Percentiles rank a stretch among this genome's conserved stretches.
phyloP scores from a whole-genome alignment of 2,329 filamentous ascomycete species.

The Talaromyces islandicus region DNA sequence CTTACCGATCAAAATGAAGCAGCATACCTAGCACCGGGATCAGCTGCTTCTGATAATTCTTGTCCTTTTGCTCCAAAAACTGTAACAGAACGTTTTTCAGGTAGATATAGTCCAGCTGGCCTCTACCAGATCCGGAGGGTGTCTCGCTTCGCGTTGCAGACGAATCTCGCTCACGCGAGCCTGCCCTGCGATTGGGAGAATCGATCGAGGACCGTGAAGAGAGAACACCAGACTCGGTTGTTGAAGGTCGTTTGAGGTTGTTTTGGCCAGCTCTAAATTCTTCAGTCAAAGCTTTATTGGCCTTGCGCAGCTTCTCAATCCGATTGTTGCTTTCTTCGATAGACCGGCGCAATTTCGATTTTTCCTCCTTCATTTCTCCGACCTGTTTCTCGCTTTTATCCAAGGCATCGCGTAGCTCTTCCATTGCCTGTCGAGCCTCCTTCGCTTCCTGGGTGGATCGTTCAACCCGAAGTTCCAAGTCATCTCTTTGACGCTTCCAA shows the following conservation, averaged over 20 bases:
- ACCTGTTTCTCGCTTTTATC: conserved; percentile 84
- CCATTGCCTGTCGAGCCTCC: conserved; percentile 71
- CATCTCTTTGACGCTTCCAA: conserved; percentile 66
- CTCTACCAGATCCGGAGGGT: conserved; percentile 23
- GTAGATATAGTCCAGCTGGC: conserved; percentile 55
- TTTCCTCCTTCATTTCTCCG: conserved; percentile 76
- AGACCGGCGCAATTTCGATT: conserved; percentile 64
- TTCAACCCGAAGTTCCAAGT: conserved; percentile 65
- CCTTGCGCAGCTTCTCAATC: conserved; percentile 73
- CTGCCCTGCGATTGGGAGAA: conserved; percentile 38
- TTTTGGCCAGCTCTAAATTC: conserved; percentile 49
- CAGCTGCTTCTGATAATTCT: conserved; percentile 61
- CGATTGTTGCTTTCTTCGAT: conserved; percentile 72
- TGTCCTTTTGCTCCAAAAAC: conserved; percentile 61
- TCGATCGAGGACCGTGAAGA: conserved; percentile 57
- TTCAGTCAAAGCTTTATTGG: conserved; percentile 55
- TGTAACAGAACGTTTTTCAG: conserved; percentile 62
- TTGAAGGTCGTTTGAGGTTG: conserved; percentile 33
- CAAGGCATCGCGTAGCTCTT: conserved; percentile 69
- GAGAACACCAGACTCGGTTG: conserved; percentile 33
- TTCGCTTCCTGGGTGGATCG: conserved; percentile 66
- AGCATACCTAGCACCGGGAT: conserved; percentile 62
- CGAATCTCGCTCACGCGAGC: conserved; percentile 25
- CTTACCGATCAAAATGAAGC: conserved; percentile 59
- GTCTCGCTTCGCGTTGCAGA: conserved; percentile 32